A percentile compares a stretch with the other conserved stretches of the same genome.
phyloP scores from a whole-genome alignment of 129 eudicot genomes.

The Saussurea involucrata region DNA sequence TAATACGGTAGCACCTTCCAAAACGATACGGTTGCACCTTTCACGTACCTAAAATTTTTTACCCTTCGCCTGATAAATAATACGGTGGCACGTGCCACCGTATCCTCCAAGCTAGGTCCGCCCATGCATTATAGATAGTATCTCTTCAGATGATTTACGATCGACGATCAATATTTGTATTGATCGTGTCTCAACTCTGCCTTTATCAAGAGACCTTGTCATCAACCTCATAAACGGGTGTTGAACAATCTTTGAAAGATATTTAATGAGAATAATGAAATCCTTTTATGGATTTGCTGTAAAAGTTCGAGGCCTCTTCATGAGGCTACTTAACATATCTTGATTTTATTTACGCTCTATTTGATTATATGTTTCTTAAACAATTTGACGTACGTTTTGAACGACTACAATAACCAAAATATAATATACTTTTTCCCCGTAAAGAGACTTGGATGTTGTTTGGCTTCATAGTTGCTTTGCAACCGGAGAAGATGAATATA shows the following conservation, averaged over 20 bases:
- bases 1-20: too few relatives aligned
- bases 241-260: too few relatives aligned
- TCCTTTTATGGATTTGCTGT: background rate
- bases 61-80: too few relatives aligned
- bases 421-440: too few relatives aligned
- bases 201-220: background rate
- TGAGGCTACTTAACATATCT: background rate
- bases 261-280: background rate
- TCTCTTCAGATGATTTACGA: background rate
- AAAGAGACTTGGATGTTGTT: background rate
- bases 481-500: background rate
- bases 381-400: background rate
- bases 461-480: background rate
- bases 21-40: too few relatives aligned
- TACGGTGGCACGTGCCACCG: too few relatives aligned
- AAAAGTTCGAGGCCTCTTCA: background rate
- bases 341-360: background rate
- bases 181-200: background rate
- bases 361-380: background rate
- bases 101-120: too few relatives aligned
- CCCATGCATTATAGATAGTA: too few relatives aligned
- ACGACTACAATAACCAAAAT: background rate
- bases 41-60: too few relatives aligned
- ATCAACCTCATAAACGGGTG: background rate
- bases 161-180: background rate